Percentiles rank a stretch among this genome's conserved stretches.
Conservation (phyloP, 345 rosid species). For the Conringia planisiliqua region DNA sequence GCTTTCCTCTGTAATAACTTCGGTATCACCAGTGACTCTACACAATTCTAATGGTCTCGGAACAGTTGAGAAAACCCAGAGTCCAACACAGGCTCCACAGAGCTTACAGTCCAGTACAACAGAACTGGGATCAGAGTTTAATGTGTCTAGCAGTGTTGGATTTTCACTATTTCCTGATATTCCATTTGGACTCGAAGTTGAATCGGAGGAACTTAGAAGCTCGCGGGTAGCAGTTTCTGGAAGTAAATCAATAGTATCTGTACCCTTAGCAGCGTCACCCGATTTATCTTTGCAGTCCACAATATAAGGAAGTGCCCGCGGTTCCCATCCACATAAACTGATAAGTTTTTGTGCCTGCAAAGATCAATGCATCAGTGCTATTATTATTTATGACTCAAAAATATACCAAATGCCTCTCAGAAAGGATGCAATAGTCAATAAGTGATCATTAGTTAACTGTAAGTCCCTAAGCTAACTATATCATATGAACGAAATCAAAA, state of each 20-base stretch:
- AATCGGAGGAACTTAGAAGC: slow-evolving; percentile 34
- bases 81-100: slow-evolving; percentile 94
- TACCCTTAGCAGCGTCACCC: slow-evolving; percentile 34
- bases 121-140: slow-evolving; percentile 63
- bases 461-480: background rate
- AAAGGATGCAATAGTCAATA: background rate
- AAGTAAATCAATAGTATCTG: slow-evolving; percentile 35
- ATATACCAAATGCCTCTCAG: background rate
- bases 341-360: slow-evolving; percentile 75
- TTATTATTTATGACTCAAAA: background rate
- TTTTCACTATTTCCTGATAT: slow-evolving; percentile 35
- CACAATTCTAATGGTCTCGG: slow-evolving; percentile 66
- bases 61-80: slow-evolving; percentile 75
- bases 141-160: slow-evolving; percentile 26
- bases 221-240: slow-evolving; percentile 35
- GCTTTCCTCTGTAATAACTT: slow-evolving; percentile 38
- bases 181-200: slow-evolving; percentile 29
- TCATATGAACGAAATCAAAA: background rate
- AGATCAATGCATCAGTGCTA: slow-evolving; percentile 14
- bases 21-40: slow-evolving; percentile 63
- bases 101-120: slow-evolving; percentile 86
- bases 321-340: slow-evolving; percentile 97
- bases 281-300: slow-evolving; percentile 58
- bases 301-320: slow-evolving; percentile 68
- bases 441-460: background rate